Evolutionary conservation across 768 basidiomycete genomes (phyloP), one percentile per base, ranked within the genome.

Genomic region (Mycena epipterygia): DNA sequence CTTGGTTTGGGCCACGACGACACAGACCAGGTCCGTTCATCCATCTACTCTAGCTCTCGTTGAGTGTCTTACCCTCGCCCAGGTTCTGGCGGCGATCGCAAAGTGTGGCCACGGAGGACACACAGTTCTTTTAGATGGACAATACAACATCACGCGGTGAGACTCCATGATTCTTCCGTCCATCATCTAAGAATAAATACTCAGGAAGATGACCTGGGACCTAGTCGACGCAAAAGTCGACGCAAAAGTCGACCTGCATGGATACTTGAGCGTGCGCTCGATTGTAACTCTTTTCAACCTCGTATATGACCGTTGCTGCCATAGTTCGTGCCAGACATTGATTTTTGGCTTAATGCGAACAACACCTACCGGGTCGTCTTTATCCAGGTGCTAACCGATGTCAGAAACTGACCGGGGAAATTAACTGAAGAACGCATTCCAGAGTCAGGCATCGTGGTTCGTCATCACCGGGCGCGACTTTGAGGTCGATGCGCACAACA

Each of bases 391-490:
- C 17, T 23, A 4, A 16, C 55, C 52, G 6, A 42, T 60, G 35
- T 35, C n/a, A 0, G 27, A 27, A 27, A 12, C 21, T 29, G 21
- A 25, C 3, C 5, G 29, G 33, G 0, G 48, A 11, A 30, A 64
- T 44, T 33, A n/a, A 23, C 44, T 42, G n/a, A n/a, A n/a, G n/a
- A n/a, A 25, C 2, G 17, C 48, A 19, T 13, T 46, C 16, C 59
- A 90, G 87, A 85, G 80, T 71, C 90, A 90, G 81, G 87, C 89
- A 2, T 90, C 89, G 8, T 90, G 89, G 88, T 90, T 90, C 72
- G 86, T 90, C 57, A 80, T 90, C 39, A 88, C 88, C 5, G 89
- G 89, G 4, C 79, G 79, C 33, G 83, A 89, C 79, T 90, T 90
- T 67, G 80, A 80, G 19, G 83, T 90, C 68, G 86, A 90, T 74